A percentile compares a stretch with the other conserved stretches of the same genome.
Evolutionary conservation across 441 rosid genomes (phyloP).

Genomic region (Omphalea diandra): DNA sequence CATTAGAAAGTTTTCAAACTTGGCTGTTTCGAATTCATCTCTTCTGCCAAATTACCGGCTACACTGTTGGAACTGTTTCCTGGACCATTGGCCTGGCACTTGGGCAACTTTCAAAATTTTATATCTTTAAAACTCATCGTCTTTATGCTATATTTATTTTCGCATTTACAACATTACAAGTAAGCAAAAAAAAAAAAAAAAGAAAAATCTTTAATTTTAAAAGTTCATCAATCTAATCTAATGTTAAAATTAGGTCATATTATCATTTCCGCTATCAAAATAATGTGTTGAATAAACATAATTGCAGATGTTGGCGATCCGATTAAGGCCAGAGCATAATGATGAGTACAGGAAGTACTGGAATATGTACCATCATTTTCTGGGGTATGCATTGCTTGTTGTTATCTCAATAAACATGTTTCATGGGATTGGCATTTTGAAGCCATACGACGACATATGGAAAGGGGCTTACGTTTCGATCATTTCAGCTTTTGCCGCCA

Average conservation of each 20-base stretch:
- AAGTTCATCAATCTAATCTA: no score
- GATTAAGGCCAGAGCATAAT: slow-evolving; percentile 25
- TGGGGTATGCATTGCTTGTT: slow-evolving; percentile 44
- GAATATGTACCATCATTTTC: slow-evolving; percentile 57
- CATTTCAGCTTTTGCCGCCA: slow-evolving; percentile 25
- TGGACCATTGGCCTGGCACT: slow-evolving; percentile 46
- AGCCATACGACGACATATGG: slow-evolving; percentile 36
- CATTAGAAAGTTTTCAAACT: neutral
- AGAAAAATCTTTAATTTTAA: no score
- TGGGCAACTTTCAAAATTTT: slow-evolving; percentile 38
- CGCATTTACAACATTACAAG: slow-evolving; percentile 47
- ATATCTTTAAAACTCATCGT: slow-evolving; percentile 37
- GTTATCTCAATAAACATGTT: slow-evolving; percentile 46
- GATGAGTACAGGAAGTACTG: slow-evolving; percentile 50
- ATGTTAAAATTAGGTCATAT: no score
- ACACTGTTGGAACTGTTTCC: slow-evolving; percentile 38
- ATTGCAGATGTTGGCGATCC: slow-evolving; percentile 42
- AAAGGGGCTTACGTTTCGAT: slow-evolving; percentile 40
- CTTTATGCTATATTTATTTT: slow-evolving; percentile 41
- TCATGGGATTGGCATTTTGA: slow-evolving; percentile 43
- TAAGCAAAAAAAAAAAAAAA: no score
- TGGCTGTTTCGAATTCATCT: slow-evolving; percentile 35
- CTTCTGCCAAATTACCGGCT: slow-evolving; percentile 42
- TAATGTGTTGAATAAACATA: no score
- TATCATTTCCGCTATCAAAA: no score